Evolutionary conservation across 352 stramenopile species (phyloP).

Genomic region (Globisporangium parvum): DNA sequence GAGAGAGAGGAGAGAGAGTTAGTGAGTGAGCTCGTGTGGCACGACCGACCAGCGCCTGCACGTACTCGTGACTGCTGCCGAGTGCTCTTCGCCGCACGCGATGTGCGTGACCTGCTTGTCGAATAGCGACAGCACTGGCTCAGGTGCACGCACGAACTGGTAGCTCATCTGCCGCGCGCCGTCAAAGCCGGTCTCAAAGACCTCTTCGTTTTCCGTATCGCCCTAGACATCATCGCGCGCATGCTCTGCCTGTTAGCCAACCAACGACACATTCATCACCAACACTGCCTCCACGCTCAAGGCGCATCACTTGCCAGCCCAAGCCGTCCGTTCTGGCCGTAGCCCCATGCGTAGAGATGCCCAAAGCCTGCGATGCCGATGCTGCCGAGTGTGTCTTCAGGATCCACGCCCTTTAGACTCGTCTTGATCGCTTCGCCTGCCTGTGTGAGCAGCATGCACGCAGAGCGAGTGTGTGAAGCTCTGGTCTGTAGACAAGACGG

Average conservation of each 20-base stretch:
- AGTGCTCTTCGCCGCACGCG: slow-evolving; percentile 63
- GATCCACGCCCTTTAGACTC: slow-evolving; percentile 29
- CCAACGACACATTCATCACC: background rate
- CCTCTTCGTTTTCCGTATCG: slow-evolving; percentile 56
- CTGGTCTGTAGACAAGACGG: background rate
- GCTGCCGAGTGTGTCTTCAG: slow-evolving; percentile 37
- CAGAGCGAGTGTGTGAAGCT: background rate
- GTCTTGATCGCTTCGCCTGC: slow-evolving; percentile 38
- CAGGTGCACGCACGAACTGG: slow-evolving; percentile 42
- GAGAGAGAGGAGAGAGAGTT: no score
- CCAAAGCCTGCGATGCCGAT: slow-evolving; percentile 36
- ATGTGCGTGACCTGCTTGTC: slow-evolving; percentile 36
- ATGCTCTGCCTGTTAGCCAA: background rate
- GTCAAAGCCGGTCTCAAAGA: slow-evolving; percentile 68
- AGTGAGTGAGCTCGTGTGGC: no score
- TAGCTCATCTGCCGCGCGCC: slow-evolving; percentile 59
- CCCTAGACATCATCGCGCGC: slow-evolving; percentile 18
- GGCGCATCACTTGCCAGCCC: slow-evolving; percentile 30
- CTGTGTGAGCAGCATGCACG: slow-evolving; percentile 11
- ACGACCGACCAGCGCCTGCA: background rate
- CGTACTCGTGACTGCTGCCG: slow-evolving; percentile 50
- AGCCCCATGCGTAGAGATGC: slow-evolving; percentile 64
- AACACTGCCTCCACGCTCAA: background rate
- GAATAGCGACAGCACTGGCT: slow-evolving; percentile 44
- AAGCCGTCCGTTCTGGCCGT: slow-evolving; percentile 55